These are phyloP conservation scores for Suhomyces chickasaworum DNA, from an alignment of 1,139 yeast genomes.

Conservation along the genomic window DNA sequence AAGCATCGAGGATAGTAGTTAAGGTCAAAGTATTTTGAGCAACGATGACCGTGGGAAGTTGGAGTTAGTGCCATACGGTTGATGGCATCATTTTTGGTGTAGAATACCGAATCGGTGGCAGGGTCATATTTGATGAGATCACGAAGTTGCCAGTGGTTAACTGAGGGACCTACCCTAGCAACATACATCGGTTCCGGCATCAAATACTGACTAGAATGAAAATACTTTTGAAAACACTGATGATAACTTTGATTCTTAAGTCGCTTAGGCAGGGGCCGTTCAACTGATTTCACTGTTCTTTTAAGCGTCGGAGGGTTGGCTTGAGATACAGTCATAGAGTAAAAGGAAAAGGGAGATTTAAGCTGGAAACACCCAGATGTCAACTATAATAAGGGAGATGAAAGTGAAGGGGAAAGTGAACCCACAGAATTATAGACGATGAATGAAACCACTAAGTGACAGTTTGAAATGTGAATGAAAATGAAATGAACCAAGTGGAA, in stretches of 20 bases:
- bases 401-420: not conserved
- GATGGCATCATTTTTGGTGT: constrained; percentile 36
- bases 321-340: constrained; percentile 13
- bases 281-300: constrained; percentile 3
- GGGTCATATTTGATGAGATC: constrained; percentile 61
- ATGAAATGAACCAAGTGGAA: not conserved
- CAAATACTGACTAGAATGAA: constrained; percentile 43
- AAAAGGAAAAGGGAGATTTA: not conserved
- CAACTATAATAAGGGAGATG: not conserved
- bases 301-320: constrained; percentile 5
- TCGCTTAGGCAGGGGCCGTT: constrained; percentile 3
- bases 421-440: too few relatives aligned
- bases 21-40: constrained; percentile 45
- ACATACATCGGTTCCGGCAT: constrained; percentile 42
- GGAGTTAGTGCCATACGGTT: constrained; percentile 27
- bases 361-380: not conserved
- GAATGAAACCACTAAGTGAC: too few relatives aligned
- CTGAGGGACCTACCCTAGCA: constrained; percentile 30
- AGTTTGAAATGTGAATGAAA: too few relatives aligned
- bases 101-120: constrained; percentile 32
- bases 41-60: constrained; percentile 1
- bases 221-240: constrained; percentile 49
- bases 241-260: constrained; percentile 22
- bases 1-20: constrained; percentile 68
- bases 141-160: constrained; percentile 85